Percentiles rank a stretch among this genome's conserved stretches.
Conservation (phyloP, 1,139 yeast genomes). For the Magnusiomyces paraingens region DNA sequence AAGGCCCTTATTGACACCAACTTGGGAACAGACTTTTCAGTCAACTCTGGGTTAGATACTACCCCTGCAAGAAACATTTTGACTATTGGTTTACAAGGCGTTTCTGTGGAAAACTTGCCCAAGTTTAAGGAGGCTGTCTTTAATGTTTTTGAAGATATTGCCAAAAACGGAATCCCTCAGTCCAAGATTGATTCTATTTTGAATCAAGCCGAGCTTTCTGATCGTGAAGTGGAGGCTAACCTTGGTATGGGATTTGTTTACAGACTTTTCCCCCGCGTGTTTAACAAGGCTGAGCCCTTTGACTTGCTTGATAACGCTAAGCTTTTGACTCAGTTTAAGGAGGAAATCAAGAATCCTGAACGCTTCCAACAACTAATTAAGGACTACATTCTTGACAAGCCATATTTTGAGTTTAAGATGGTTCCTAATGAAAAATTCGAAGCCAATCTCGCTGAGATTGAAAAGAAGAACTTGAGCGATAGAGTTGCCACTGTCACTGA, state of each 20-base stretch:
- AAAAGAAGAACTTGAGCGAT: slow-evolving; percentile 43
- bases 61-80: slow-evolving; percentile 74
- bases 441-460: slow-evolving; percentile 46
- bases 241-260: slow-evolving; percentile 79
- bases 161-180: slow-evolving; percentile 43
- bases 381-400: slow-evolving; percentile 45
- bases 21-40: slow-evolving; percentile 77
- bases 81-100: slow-evolving; percentile 81
- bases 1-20: slow-evolving; percentile 80
- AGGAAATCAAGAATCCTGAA: slow-evolving; percentile 54
- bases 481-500: slow-evolving; percentile 44
- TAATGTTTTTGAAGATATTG: slow-evolving; percentile 33
- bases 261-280: slow-evolving; percentile 76
- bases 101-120: slow-evolving; percentile 46
- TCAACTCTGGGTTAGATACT: slow-evolving; percentile 82
- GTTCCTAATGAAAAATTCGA: slow-evolving; percentile 56
- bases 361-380: slow-evolving; percentile 50
- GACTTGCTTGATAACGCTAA: slow-evolving; percentile 59
- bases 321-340: slow-evolving; percentile 51
- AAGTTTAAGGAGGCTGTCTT: slow-evolving; percentile 41
- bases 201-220: slow-evolving; percentile 77
- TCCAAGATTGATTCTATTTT: slow-evolving; percentile 74
- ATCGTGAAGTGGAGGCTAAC: slow-evolving; percentile 83
- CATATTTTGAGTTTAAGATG: slow-evolving; percentile 70
- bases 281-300: slow-evolving; percentile 69